Evolutionary conservation across 2,329 filamentous ascomycete genomes (phyloP).

Genomic region (Alternaria consortialis): DNA sequence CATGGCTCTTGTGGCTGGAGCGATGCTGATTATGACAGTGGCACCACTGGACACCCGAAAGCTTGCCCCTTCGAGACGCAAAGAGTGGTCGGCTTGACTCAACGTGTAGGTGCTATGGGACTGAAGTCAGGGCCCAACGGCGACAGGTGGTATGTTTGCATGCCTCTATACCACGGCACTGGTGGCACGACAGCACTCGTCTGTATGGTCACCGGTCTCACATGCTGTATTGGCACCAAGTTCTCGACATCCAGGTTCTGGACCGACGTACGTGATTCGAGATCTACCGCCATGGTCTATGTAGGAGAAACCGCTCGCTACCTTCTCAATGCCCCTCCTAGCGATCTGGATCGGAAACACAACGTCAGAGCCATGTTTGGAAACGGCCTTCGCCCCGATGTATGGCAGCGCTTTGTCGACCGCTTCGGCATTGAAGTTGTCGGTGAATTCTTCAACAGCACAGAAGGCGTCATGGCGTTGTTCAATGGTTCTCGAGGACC

Average conservation of each 20-base stretch:
- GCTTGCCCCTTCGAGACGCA: slow-evolving; percentile 69
- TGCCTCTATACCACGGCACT: slow-evolving; percentile 81
- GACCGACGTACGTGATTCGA: slow-evolving; percentile 72
- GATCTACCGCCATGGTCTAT: slow-evolving; percentile 76
- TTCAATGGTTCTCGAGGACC: slow-evolving; percentile 68
- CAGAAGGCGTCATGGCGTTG: slow-evolving; percentile 73
- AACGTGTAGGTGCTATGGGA: slow-evolving; percentile 48
- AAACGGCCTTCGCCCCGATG: slow-evolving; percentile 73
- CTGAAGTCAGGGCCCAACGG: slow-evolving; percentile 51
- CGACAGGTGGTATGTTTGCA: slow-evolving; percentile 78
- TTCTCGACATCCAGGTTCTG: slow-evolving; percentile 78
- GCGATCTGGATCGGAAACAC: slow-evolving; percentile 68
- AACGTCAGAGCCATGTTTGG: slow-evolving; percentile 68
- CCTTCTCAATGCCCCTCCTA: slow-evolving; percentile 72
- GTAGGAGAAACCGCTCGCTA: slow-evolving; percentile 82
- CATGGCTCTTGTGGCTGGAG: not conserved
- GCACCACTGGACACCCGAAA: slow-evolving; percentile 80
- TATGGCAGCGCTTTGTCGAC: slow-evolving; percentile 71
- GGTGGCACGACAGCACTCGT: slow-evolving; percentile 68
- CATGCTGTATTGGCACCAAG: slow-evolving; percentile 69
- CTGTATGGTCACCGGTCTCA: slow-evolving; percentile 64
- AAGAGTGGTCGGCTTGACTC: slow-evolving; percentile 54
- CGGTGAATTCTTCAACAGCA: slow-evolving; percentile 80
- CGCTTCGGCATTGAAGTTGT: slow-evolving; percentile 71
- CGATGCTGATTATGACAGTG: slow-evolving; percentile 55